Evolutionary conservation across 306 rosid genomes (phyloP), one percentile per base, ranked within the genome.

Genomic region (Bauhinia variegata): DNA sequence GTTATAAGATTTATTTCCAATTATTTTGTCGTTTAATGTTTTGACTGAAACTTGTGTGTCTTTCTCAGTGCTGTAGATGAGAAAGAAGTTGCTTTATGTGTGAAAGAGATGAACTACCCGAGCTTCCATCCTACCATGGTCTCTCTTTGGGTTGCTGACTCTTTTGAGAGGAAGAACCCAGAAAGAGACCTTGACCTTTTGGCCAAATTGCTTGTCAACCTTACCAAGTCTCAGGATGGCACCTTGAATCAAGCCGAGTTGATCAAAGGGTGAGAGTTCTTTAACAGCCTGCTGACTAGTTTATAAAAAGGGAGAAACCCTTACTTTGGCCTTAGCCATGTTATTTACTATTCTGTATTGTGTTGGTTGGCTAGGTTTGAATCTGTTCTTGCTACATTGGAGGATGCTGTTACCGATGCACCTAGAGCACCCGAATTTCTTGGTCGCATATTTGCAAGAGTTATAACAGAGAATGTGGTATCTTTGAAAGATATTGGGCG

Each of bases 401-500:
- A 93, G 77, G 98, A 93, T 70, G 81, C 86, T 0, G 90, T 93
- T 41, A 93, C 74, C 58, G 98, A 93, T 51, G 96, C 97, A 42
- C 98, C 98, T 0, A 88, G 61, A 76, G 98, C 96, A 61, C 80
- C 97, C 0, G 91, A 89, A 78, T 93, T 86, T 80, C 80, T 93
- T 19, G 95, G 95, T 42, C 79, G 63, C 0, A 70, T 93, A 19
- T 83, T 93, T 51, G 96, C 90, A 0, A 47, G 71, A 64, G 71
- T 66, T 11, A 67, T 93, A 42, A 57, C 73, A 44, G 91, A 85
- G 82, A 74, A 77, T 72, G 74, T 84, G 65, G 70, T 80, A 69
- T 30, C 88, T 41, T 61, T 93, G 73, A 57, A 77, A 12, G 91
- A 89, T 67, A 85, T 93, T 9, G 98, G 85, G 52, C 48, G 4